Evolutionary conservation across 257 asterid genomes (phyloP).

Genomic region (Apocynum venetum): DNA sequence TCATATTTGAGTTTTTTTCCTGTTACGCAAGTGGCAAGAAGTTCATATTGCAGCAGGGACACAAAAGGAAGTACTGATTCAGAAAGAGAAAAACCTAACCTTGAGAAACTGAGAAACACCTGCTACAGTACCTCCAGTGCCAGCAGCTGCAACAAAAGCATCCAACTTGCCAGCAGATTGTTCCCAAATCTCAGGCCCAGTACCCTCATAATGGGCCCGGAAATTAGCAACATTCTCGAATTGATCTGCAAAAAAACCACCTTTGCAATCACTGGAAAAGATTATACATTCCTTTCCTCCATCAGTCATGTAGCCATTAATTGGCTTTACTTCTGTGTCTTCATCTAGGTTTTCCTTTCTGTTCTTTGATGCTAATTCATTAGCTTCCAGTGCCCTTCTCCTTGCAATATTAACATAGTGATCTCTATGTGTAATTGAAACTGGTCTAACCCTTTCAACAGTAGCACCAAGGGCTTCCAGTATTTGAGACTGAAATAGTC

Average conservation of each 20-base stretch:
- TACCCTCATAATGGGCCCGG: constrained; percentile 88
- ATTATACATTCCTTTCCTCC: constrained; percentile 29
- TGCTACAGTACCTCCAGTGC: constrained; percentile 93
- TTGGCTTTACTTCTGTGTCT: constrained; percentile 21
- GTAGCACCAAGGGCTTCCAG: constrained; percentile 95
- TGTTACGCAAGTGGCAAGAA: constrained; percentile 29
- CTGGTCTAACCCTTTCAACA: constrained; percentile 93
- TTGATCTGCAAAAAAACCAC: constrained; percentile 96
- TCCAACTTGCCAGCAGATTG: constrained; percentile 72
- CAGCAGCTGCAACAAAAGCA: constrained; percentile 97
- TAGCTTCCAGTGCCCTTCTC: constrained; percentile 81
- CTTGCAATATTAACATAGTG: constrained; percentile 93
- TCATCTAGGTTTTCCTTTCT: constrained; percentile 21
- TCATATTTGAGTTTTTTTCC: constrained; percentile 59
- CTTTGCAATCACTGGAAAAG: constrained; percentile 40
- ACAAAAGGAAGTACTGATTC: constrained; percentile 1
- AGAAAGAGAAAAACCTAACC: constrained; percentile 39
- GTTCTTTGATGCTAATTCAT: constrained; percentile 45
- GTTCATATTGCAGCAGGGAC: constrained; percentile 8
- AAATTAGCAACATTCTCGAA: constrained; percentile 92
- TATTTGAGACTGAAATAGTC: constrained; percentile 71
- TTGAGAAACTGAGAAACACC: constrained; percentile 82
- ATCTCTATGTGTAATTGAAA: constrained; percentile 86
- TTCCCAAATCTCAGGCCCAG: constrained; percentile 95
- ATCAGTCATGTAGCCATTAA: constrained; percentile 21